Evolutionary conservation across 768 basidiomycete genomes (phyloP).

Genomic region (Auricularia sp.): DNA sequence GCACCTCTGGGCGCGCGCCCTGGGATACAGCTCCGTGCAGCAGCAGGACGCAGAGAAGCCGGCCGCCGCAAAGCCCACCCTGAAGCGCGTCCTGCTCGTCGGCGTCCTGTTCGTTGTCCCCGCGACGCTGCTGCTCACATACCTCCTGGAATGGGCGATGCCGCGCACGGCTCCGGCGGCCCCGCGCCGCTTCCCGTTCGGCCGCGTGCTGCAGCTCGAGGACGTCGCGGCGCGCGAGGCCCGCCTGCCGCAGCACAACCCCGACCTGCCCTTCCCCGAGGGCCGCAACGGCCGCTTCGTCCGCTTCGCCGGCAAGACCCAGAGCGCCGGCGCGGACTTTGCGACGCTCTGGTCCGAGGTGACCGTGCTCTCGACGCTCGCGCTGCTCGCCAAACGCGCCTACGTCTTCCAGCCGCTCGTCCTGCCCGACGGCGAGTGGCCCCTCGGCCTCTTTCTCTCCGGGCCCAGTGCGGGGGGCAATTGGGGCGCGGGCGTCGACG

Average conservation of each 20-base stretch:
- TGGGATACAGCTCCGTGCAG: background rate
- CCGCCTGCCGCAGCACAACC: background rate
- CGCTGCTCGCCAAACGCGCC: background rate
- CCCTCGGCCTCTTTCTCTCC: constrained; percentile 47
- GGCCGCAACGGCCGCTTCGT: background rate
- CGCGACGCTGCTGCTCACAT: background rate
- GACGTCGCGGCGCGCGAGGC: background rate
- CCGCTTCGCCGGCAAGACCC: background rate
- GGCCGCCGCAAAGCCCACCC: background rate
- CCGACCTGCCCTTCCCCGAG: background rate
- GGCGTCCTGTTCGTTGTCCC: background rate
- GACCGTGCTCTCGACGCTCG: background rate
- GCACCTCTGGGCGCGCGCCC: background rate
- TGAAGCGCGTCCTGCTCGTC: background rate
- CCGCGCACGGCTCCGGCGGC: background rate
- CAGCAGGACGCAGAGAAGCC: background rate
- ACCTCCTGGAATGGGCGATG: background rate
- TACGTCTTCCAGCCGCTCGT: background rate
- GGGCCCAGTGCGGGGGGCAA: constrained; percentile 47
- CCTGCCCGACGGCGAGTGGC: constrained; percentile 12
- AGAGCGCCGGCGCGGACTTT: background rate
- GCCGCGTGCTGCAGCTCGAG: background rate
- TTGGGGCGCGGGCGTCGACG: constrained; percentile 16
- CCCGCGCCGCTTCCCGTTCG: background rate
- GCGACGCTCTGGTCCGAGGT: background rate